Base-by-base conservation (phyloP, 1,139 yeast species). In the Wickerhamiella infanticola region DNA sequence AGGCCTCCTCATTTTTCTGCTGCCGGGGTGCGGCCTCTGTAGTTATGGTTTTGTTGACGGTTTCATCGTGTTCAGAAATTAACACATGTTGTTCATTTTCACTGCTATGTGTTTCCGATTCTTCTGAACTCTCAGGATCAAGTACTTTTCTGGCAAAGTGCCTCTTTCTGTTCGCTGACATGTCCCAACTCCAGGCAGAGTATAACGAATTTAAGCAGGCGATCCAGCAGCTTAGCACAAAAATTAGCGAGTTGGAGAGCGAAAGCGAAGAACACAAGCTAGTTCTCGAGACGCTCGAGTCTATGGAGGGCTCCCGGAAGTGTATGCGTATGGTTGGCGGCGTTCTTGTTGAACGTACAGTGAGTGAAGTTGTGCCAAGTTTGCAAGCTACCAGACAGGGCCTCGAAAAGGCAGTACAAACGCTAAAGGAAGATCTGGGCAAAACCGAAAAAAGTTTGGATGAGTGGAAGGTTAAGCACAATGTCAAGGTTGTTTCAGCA, bases 271-370 rank as follows among this genome's bases (percentile, higher is more conserved):
- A 68, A 52, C 72, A 68, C 53, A 56, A 55, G 52, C 60, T 78
- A 45, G 83, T 77, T 25, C 53, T 77, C 43, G 70, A 72, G 11
- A 77, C 90, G 1, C 62, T 81, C 58, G 62, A 57, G 51, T 72
- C 62, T 40, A 77, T 74, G 44, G 73, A 74, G 23, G 53, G 55
- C 3, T 75, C 71, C 40, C 74, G 98, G 50, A 80, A 79, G 58
- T 86, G 97, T 58, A 88, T 79, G 66, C 77, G 94, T 59, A 85
- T 90, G 95, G 74, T 90, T 39, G 96, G 96, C 13, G 94, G 95
- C 3, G 95, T 90, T 1, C 69, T 93, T 43, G 83, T 88, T 26
- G 94, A 88, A 58, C 81, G 83, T 54, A 72, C 77, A 5, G 90
- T 86, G 3, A 79, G 73, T 35, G 86, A 84, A 42, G 94, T 88